Evolutionary conservation across 2,329 filamentous ascomycete species (phyloP).

Genomic region (Nothophaeocryptopus gaeumannii): DNA sequence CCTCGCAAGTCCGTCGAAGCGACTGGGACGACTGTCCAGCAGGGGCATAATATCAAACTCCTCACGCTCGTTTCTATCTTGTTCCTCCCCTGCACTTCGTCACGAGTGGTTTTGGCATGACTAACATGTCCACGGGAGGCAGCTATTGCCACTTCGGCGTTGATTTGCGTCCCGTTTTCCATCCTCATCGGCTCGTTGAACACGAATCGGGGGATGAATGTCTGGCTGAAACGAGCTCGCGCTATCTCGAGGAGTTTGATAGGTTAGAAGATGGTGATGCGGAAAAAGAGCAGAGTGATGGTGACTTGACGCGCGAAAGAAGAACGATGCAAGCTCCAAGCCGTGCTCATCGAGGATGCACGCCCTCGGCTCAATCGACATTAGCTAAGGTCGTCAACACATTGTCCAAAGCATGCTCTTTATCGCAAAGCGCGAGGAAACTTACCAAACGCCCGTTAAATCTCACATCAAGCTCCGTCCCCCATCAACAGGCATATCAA

Average conservation of each 20-base stretch:
- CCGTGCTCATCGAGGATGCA: not conserved
- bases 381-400: no score
- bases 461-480: conserved; percentile 27
- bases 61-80: conserved; percentile 61
- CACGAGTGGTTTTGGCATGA: conserved; percentile 57
- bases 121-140: conserved; percentile 42
- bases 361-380: no score
- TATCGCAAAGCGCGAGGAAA: not conserved
- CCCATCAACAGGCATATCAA: conserved; percentile 31
- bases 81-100: conserved; percentile 61
- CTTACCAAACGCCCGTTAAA: not conserved
- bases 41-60: conserved; percentile 61
- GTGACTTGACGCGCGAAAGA: not conserved
- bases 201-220: conserved; percentile 39
- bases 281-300: not conserved
- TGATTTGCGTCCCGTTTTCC: conserved; percentile 48
- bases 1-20: conserved; percentile 58
- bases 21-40: conserved; percentile 51
- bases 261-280: not conserved
- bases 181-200: conserved; percentile 46
- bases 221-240: conserved; percentile 29
- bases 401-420: not conserved
- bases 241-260: not conserved
- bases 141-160: conserved; percentile 42
- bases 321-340: not conserved